These are phyloP conservation scores for Nakaseomyces bracarensis DNA, from an alignment of 1,139 yeast species.

Conservation along the genomic window DNA sequence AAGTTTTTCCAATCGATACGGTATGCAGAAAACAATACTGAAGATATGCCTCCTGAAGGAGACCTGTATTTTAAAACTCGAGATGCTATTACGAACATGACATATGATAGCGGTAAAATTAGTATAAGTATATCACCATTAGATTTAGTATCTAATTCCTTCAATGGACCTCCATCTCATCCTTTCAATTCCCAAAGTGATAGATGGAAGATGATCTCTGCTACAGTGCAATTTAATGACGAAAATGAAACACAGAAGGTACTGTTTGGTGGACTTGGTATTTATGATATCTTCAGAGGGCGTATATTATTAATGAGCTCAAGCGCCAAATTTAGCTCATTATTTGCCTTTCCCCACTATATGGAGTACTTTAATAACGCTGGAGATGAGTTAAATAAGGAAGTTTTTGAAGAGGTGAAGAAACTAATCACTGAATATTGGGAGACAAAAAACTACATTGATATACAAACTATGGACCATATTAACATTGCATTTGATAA, in stretches of 20 bases:
- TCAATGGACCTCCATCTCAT: conserved; percentile 14
- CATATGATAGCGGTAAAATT: conserved; percentile 26
- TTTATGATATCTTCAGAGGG: conserved; percentile 66
- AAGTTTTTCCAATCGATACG: conserved; percentile 26
- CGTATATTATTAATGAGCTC: conserved; percentile 54
- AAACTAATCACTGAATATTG: conserved; percentile 29
- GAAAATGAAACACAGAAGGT: conserved; percentile 41
- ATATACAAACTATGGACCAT: conserved; percentile 35
- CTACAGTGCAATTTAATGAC: conserved; percentile 30
- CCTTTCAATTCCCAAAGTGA: conserved; percentile 30
- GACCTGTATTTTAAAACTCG: conserved; percentile 23
- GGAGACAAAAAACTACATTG: conserved; percentile 33
- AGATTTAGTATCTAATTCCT: conserved; percentile 19
- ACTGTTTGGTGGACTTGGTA: conserved; percentile 47
- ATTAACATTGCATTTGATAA: conserved; percentile 30
- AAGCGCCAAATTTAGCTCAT: conserved; percentile 67
- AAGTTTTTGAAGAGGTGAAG: conserved; percentile 38
- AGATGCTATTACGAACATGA: conserved; percentile 26
- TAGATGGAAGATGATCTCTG: conserved; percentile 28
- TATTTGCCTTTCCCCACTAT: conserved; percentile 36
- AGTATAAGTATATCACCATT: conserved; percentile 24
- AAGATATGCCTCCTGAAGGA: conserved; percentile 20
- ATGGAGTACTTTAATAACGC: conserved; percentile 29
- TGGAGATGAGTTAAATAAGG: conserved; percentile 34
- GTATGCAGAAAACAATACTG: conserved; percentile 16